phyloP scores from a whole-genome alignment of 2,329 filamentous ascomycete species.

The Stromatinia cepivora region DNA sequence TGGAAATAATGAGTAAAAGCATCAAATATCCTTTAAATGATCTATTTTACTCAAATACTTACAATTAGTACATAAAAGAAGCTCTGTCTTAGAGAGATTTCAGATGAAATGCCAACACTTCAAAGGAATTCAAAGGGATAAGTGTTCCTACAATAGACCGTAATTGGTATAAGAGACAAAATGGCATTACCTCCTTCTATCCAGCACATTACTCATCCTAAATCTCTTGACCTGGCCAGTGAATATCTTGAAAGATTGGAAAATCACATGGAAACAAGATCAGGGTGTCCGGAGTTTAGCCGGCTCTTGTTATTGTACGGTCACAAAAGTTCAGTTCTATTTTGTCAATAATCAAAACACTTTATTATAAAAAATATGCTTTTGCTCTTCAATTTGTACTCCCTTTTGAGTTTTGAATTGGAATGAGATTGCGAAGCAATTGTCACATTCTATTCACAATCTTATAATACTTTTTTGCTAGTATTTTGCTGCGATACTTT shows the following conservation, averaged over 20 bases:
- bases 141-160: too few species aligned
- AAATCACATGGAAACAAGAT: background rate
- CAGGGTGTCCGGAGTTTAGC: background rate
- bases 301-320: background rate
- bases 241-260: background rate
- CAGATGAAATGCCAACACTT: too few species aligned
- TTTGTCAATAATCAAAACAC: background rate
- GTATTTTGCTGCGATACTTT: background rate
- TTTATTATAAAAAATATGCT: background rate
- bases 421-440: background rate
- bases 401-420: background rate
- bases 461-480: background rate
- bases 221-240: fast-evolving
- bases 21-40: fast-evolving
- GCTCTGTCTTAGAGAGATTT: too few species aligned
- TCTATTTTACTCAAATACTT: fast-evolving
- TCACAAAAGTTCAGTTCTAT: background rate
- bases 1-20: fast-evolving
- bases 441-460: background rate
- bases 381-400: background rate
- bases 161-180: background rate
- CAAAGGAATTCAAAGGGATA: background rate
- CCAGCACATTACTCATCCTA: too few species aligned
- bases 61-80: background rate
- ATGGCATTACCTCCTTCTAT: background rate